A percentile compares a stretch with the other conserved stretches of the same genome.
Conservation (phyloP, 2,329 filamentous ascomycete genomes). For the Alternaria sp. region DNA sequence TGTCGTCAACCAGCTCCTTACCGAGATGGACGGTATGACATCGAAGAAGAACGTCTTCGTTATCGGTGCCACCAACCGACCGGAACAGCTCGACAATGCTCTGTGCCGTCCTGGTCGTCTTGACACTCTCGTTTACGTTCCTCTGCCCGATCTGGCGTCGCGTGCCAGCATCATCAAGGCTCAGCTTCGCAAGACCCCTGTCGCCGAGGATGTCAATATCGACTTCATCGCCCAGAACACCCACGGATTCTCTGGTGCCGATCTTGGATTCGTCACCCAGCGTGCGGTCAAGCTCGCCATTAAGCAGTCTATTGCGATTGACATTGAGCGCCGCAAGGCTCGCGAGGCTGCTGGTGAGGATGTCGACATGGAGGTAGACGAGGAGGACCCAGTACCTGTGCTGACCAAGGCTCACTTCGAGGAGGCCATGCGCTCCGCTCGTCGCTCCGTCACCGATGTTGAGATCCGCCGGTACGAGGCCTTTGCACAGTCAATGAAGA, state of each 20-base stretch:
- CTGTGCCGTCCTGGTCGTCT: constrained; percentile 98
- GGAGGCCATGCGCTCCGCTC: constrained; percentile 95
- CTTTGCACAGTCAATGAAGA: constrained; percentile 99
- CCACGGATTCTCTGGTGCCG: constrained; percentile 98
- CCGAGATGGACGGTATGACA: constrained; percentile 99
- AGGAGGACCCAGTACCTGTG: constrained; percentile 92
- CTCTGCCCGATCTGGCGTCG: constrained; percentile 88
- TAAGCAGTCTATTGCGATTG: constrained; percentile 88
- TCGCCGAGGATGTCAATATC: constrained; percentile 85
- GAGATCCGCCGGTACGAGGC: constrained; percentile 99
- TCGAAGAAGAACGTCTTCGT: constrained; percentile 99
- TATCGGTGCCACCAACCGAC: constrained; percentile 97
- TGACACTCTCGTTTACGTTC: constrained; percentile 97
- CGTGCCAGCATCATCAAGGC: constrained; percentile 91
- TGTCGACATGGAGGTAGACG: constrained; percentile 76
- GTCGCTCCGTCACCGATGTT: constrained; percentile 92
- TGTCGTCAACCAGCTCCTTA: constrained; percentile 99
- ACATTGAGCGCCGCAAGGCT: constrained; percentile 90
- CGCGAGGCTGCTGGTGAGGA: constrained; percentile 76
- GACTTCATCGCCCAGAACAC: constrained; percentile 94
- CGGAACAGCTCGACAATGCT: constrained; percentile 97
- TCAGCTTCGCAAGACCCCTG: constrained; percentile 97
- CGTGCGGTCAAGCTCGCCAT: constrained; percentile 99
- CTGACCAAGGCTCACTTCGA: constrained; percentile 97
- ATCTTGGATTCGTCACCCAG: constrained; percentile 98